phyloP scores from a whole-genome alignment of 169 alveolate genomes.

The Prorocentrum cordatum region DNA sequence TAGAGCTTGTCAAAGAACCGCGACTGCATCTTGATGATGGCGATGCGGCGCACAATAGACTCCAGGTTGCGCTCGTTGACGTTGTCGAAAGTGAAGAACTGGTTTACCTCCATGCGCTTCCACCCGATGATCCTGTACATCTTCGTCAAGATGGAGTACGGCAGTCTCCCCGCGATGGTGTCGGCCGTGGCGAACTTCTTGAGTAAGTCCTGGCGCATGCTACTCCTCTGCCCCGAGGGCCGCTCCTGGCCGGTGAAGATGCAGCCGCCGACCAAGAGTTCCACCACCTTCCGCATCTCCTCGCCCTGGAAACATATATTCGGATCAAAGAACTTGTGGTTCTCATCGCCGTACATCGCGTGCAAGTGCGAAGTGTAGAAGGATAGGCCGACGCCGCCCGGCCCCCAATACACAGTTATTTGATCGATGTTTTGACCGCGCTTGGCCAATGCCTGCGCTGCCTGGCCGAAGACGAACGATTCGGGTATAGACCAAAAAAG shows the following conservation, averaged over 20 bases:
- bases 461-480: conserved; percentile 2
- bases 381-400: not conserved
- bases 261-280: not conserved
- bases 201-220: not conserved
- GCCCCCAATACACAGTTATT: not conserved
- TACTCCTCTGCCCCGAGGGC: not conserved
- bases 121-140: not conserved
- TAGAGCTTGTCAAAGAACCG: not conserved
- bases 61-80: not conserved
- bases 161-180: conserved; percentile 3
- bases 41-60: not conserved
- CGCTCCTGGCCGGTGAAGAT: not conserved
- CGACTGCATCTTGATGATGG: not conserved
- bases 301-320: not conserved
- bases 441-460: not conserved
- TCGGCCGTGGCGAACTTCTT: conserved; percentile 8
- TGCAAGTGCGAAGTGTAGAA: not conserved
- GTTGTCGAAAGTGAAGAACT: not conserved
- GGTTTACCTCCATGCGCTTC: conserved; percentile 18
- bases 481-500: not conserved
- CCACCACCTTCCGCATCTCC: conserved; percentile 4
- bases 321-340: not conserved
- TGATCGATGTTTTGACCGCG: conserved; percentile 11
- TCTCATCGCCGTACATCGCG: not conserved
- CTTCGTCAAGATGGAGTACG: not conserved